Conservation (phyloP, 805 yeast genomes). For the Grigorovia jiainica region DNA sequence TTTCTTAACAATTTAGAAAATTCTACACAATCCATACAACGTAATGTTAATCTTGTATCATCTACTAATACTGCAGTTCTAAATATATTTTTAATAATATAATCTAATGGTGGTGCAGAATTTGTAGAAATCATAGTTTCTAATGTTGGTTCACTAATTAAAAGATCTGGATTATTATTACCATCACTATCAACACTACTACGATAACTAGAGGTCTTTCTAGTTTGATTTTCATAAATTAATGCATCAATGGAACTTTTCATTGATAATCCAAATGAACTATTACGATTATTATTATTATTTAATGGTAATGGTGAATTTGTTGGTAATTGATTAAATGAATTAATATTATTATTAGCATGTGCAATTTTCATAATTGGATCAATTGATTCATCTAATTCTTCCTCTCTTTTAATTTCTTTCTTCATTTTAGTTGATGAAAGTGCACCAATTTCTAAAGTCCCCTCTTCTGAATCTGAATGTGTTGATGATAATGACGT, state of each 20-base stretch:
- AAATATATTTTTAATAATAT: constrained; percentile 47
- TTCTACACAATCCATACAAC: constrained; percentile 27
- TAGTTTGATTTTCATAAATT: not conserved
- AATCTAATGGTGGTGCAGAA: constrained; percentile 29
- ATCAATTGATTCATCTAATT: constrained; percentile 24
- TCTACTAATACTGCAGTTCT: constrained; percentile 53
- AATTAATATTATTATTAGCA: not conserved
- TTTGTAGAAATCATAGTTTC: constrained; percentile 49
- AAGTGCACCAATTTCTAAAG: constrained; percentile 20
- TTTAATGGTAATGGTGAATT: not conserved
- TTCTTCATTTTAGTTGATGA: constrained; percentile 18
- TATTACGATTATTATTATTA: not conserved
- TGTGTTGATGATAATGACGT: constrained; percentile 10
- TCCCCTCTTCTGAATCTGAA: constrained; percentile 21
- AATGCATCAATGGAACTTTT: not conserved
- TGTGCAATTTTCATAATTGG: constrained; percentile 15
- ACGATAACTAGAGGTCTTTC: not conserved
- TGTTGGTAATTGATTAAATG: not conserved
- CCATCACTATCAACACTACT: not conserved
- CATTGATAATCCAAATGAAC: not conserved
- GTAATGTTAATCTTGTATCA: constrained; percentile 50
- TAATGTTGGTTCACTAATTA: constrained; percentile 33
- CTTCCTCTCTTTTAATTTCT: constrained; percentile 15
- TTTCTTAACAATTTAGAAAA: constrained; percentile 19
- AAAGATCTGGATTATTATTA: constrained; percentile 4